Evolutionary conservation across 495 filamentous ascomycete species (phyloP), one percentile per base, ranked within the genome.

Genomic region (Penicillium mononematosum): DNA sequence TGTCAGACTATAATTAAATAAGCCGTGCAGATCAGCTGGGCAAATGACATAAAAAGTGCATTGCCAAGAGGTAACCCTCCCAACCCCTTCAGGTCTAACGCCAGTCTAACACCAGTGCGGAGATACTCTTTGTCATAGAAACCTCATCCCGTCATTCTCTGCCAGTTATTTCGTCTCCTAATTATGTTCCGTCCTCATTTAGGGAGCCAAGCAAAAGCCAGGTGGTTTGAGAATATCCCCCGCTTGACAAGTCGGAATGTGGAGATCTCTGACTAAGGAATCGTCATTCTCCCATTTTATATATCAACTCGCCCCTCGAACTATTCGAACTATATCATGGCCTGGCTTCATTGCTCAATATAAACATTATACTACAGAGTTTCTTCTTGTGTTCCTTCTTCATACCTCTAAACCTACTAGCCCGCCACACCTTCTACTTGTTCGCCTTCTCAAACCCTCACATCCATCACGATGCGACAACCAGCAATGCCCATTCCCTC

Each of bases 401-500:
- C 14, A 22, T 41, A 55, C n/a, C 17, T 14, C 14, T 56, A 42
- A 6, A 57, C 9, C 41, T 17, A 5, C 12, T 5, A 17, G 14
- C 27, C 22, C 22, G 16, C 25, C 22, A 46, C 36, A 19, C 22
- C 16, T 20, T 45, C 36, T 16, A 41, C 32, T 4, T 44, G 10
- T n/a, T 17, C 36, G 36, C 16, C 36, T 39, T 38, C n/a, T 9
- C 16, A 17, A 17, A 12, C n/a, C 12, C 11, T 36, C 50, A 55
- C 36, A 47, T n/a, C 29, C 60, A 61, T 14, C 31, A 34, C 27
- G 42, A 70, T 70, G 66, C 66, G 64, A 56, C 56, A 67, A 65
- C 61, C 64, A 70, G 45, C 59, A 45, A 73, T 75, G 69, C 73
- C 75, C 5, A 67, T 78, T 29, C 71, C 67, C 59, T 84, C 79